Evolutionary conservation across 805 yeast genomes (phyloP), one percentile per base, ranked within the genome.

Genomic region (Sugiyamaella smithiae): DNA sequence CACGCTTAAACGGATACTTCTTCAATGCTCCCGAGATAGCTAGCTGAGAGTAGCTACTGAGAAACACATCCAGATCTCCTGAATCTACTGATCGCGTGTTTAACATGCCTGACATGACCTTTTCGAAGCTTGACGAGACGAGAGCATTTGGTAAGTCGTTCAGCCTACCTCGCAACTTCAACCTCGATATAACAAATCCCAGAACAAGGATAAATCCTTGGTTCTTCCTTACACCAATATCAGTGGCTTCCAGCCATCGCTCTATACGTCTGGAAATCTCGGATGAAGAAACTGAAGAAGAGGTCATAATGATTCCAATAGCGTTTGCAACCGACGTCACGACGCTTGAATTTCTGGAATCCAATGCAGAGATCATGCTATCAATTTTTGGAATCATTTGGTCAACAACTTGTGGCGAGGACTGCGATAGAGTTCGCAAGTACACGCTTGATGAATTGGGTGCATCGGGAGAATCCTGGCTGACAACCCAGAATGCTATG

Each of bases 161-260:
- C 12, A 40, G 19, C n/a, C 42, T 33, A 8, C 52, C 52, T 35
- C 56, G 35, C 14, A 54, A 43, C 5, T 31, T 24, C 19, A 43
- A 14, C 49, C 84, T 69, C 0, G 87, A 75, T 2, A 73, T 42
- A 2, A 82, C 50, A 54, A 63, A 79, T 0, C 81, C 74, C 2
- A 69, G 33, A 0, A 76, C 61, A n/a, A 73, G 47, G 2, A 66
- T 16, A 12, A 46, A 25, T 1, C 63, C 60, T 23, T 28, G 11
- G 56, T 52, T 9, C 43, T 48, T 6, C 9, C 50, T 37, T 4
- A 40, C 5, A 6, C 17, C 14, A 19, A 20, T 26, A 42, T 20
- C 17, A 32, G 40, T 4, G 54, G 49, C 6, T 48, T 22, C n/a
- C 19, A 41, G 5, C 52, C 50, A 28, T 51, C 40, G 25, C 8